A percentile compares a stretch with the other conserved stretches of the same genome.
These are phyloP conservation scores for Cordyceps javanica DNA, from an alignment of 2,329 filamentous ascomycete genomes.

Conservation along the genomic window DNA sequence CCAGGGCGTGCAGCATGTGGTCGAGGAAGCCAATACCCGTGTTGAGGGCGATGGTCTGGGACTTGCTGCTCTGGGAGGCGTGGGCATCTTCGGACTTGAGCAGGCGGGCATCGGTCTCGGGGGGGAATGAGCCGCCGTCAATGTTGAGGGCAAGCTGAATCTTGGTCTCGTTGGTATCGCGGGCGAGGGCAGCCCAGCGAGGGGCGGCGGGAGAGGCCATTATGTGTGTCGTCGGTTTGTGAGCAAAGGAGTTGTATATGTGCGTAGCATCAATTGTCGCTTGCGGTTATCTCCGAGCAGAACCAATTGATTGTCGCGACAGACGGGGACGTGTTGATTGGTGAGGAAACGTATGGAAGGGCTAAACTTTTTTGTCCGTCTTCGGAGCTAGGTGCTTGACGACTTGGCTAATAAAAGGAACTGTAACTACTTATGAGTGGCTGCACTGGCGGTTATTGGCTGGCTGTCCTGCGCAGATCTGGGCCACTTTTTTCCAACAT, in stretches of 20 bases:
- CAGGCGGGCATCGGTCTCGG: conserved; percentile 53
- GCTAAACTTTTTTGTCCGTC: conserved; percentile 8
- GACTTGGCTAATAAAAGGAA: not conserved
- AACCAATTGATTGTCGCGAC: not conserved
- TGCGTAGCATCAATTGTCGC: not conserved
- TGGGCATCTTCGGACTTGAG: conserved; percentile 54
- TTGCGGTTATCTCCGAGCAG: not conserved
- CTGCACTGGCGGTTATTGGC: too few species aligned
- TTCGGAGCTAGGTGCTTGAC: conserved; percentile 3
- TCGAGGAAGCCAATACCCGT: conserved; percentile 97
- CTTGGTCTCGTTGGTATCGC: conserved; percentile 97
- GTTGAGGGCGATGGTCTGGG: conserved; percentile 79
- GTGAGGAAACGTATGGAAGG: not conserved
- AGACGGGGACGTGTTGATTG: not conserved
- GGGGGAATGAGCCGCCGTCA: conserved; percentile 76
- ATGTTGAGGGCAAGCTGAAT: conserved; percentile 90
- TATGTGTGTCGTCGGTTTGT: not conserved
- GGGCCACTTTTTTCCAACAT: not conserved
- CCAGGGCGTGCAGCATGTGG: conserved; percentile 95
- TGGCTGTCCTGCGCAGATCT: not conserved
- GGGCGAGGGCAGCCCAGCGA: conserved; percentile 72
- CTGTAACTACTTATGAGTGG: too few species aligned
- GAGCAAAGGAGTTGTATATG: not conserved
- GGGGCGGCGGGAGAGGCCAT: conserved; percentile 17
- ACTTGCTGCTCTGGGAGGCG: conserved; percentile 76